A percentile compares a stretch with the other conserved stretches of the same genome.
phyloP scores from a whole-genome alignment of 441 rosid genomes.

The Pelargonium exstipulatum region DNA sequence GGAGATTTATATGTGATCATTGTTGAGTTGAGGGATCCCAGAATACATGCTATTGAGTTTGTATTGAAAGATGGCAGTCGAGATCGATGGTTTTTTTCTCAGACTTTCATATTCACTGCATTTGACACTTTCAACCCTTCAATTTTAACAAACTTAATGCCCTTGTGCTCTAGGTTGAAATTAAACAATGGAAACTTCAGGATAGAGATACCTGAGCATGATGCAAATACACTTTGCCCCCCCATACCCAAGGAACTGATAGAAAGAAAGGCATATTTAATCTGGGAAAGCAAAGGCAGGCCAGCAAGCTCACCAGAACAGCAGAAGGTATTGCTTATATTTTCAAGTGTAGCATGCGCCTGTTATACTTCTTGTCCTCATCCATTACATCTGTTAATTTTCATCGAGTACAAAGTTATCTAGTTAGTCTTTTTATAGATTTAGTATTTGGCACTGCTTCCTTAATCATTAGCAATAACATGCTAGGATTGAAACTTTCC shows the following conservation, averaged over 20 bases:
- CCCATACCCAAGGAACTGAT: conserved; percentile 42
- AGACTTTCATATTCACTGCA: conserved; percentile 6
- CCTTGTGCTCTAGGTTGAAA: conserved; percentile 38
- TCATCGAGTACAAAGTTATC: neutral
- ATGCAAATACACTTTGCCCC: conserved; percentile 26
- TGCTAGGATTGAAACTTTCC: neutral
- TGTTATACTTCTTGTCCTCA: conserved; percentile 4
- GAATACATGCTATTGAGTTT: conserved; percentile 49
- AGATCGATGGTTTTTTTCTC: conserved; percentile 35
- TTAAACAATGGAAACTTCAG: conserved; percentile 55
- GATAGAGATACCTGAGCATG: conserved; percentile 51
- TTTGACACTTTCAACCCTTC: conserved; percentile 13
- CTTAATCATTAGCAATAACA: neutral
- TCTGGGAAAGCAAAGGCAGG: conserved; percentile 58
- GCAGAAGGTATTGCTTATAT: conserved; percentile 41
- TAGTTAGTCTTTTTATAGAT: neutral
- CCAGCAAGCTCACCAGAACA: conserved; percentile 44
- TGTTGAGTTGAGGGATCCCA: conserved; percentile 52
- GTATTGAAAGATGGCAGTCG: conserved; percentile 54
- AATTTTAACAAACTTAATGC: conserved; percentile 13
- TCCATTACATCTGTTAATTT: neutral
- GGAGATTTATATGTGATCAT: conserved; percentile 41
- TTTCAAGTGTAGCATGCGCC: neutral
- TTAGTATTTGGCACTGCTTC: neutral
- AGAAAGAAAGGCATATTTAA: conserved; percentile 45